A percentile compares a stretch with the other conserved stretches of the same genome.
Conservation (phyloP, 2,329 filamentous ascomycete genomes). For the Knufia fluminis region DNA sequence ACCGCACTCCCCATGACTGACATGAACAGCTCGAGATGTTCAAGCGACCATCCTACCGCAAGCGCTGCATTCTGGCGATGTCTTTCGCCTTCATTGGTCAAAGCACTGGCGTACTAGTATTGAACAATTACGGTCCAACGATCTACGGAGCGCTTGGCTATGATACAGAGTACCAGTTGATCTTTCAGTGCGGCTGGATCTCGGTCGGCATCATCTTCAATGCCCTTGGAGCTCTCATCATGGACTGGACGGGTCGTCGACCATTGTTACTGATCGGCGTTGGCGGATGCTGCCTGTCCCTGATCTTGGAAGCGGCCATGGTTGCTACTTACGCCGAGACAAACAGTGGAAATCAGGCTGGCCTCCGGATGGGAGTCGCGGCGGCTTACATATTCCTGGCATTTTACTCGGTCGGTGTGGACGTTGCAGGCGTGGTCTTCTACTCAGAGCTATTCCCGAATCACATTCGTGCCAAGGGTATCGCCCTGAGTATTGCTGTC, state of each 20-base stretch:
- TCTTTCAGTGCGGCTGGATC: conserved; percentile 17
- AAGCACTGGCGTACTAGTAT: conserved; percentile 14
- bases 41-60: conserved; percentile 15
- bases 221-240: conserved; percentile 14
- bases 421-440: conserved; percentile 18
- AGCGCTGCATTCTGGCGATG: conserved; percentile 12
- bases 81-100: conserved; percentile 16
- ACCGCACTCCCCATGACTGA: background rate
- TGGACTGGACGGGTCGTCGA: conserved; percentile 21
- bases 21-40: conserved; percentile 12
- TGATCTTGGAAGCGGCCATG: conserved; percentile 18
- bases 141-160: conserved; percentile 18
- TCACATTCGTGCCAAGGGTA: conserved; percentile 18
- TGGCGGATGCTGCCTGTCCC: conserved; percentile 12
- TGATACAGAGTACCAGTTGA: conserved; percentile 13
- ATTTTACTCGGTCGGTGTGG: conserved; percentile 17
- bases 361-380: conserved; percentile 32
- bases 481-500: conserved; percentile 15
- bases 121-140: conserved; percentile 20
- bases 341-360: conserved; percentile 13
- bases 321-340: conserved; percentile 15
- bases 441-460: conserved; percentile 21
- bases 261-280: conserved; percentile 24
- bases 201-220: conserved; percentile 18
- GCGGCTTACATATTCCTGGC: conserved; percentile 48